Evolutionary conservation across 2,329 filamentous ascomycete genomes (phyloP).

Genomic region (Fusarium illudens): DNA sequence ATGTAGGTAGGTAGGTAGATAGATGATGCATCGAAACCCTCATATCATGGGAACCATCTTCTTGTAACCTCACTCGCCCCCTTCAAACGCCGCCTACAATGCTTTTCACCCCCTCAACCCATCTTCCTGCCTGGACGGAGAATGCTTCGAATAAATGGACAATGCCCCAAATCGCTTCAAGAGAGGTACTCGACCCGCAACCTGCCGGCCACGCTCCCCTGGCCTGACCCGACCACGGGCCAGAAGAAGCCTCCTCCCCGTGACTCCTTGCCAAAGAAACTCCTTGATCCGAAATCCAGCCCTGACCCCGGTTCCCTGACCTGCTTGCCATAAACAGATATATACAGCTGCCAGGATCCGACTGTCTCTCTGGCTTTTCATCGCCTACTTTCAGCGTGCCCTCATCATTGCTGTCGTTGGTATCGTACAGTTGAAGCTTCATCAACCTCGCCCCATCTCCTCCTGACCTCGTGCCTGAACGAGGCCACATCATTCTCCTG

Average conservation of each 20-base stretch:
- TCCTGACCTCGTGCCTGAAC: neutral
- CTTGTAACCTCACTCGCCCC: neutral
- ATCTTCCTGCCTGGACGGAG: neutral
- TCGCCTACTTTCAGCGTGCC: neutral
- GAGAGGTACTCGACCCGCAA: conserved; percentile 10
- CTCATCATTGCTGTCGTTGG: conserved; percentile 29
- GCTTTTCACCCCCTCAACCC: neutral
- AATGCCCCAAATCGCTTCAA: conserved; percentile 2
- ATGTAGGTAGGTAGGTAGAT: too few species aligned
- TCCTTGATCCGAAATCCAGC: conserved; percentile 22
- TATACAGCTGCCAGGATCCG: conserved; percentile 23
- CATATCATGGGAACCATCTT: neutral
- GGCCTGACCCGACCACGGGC: neutral
- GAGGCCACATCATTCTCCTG: neutral
- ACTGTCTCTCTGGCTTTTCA: neutral
- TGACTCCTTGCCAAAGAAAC: conserved; percentile 22
- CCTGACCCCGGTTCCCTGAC: conserved; percentile 9
- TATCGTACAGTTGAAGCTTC: conserved; percentile 31
- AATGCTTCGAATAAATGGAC: neutral
- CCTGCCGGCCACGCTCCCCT: conserved; percentile 3
- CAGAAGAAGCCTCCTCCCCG: neutral
- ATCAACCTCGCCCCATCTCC: conserved; percentile 9
- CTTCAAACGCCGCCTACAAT: neutral
- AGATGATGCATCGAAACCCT: neutral
- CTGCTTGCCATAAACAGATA: conserved; percentile 12